A percentile compares a stretch with the other conserved stretches of the same genome.
Conservation (phyloP, 1,139 yeast genomes). For the Candida tetrigidarum region DNA sequence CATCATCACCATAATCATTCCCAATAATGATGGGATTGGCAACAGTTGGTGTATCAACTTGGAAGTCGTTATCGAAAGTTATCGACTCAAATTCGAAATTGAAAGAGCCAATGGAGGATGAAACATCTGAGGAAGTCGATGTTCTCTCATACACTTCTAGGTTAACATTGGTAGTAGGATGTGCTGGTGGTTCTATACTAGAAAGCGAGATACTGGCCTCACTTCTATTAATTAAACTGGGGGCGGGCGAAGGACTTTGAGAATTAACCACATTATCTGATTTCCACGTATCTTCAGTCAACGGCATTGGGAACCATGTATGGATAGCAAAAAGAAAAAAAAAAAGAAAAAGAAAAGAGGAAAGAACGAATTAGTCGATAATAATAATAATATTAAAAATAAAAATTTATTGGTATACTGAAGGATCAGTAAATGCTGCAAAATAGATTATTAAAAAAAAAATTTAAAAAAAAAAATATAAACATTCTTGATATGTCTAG, state of each 20-base stretch:
- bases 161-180: background rate
- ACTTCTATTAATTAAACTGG: constrained; percentile 10
- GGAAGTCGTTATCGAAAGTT: constrained; percentile 7
- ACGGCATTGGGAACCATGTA: constrained; percentile 1
- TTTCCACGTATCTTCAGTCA: constrained; percentile 2
- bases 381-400: too few relatives aligned
- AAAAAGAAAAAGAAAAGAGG: background rate
- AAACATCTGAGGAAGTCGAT: constrained; percentile 1
- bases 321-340: background rate
- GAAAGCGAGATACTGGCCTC: constrained; percentile 6
- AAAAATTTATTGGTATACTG: too few relatives aligned
- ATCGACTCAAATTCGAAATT: constrained; percentile 13
- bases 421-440: constrained; percentile 5
- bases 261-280: constrained; percentile 2
- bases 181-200: constrained; percentile 7
- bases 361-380: too few relatives aligned
- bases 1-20: too few relatives aligned
- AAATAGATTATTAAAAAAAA: too few relatives aligned
- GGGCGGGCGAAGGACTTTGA: constrained; percentile 8
- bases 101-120: constrained; percentile 11
- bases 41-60: background rate
- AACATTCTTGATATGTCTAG: constrained; percentile 4
- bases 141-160: constrained; percentile 11
- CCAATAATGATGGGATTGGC: background rate
- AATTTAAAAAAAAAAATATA: constrained; percentile 3